Evolutionary conservation across 2,329 filamentous ascomycete genomes (phyloP).

Genomic region (Arthrobotrys megalospora): DNA sequence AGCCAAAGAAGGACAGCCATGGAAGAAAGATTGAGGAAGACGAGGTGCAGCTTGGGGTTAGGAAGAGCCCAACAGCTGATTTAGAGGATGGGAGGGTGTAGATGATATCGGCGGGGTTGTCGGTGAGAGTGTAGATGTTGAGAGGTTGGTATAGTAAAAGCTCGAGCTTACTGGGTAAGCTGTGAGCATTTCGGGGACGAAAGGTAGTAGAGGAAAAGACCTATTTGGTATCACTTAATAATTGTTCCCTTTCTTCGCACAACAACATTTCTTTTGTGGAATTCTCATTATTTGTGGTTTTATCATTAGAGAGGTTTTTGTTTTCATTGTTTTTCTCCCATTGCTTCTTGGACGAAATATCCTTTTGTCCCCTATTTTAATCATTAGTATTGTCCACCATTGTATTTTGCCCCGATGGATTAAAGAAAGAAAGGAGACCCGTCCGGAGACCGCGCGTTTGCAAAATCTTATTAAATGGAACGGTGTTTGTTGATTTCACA

Average conservation of each 20-base stretch:
- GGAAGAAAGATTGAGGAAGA: slow-evolving; percentile 14
- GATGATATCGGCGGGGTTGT: background rate
- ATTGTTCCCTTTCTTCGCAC: background rate
- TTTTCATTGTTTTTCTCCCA: background rate
- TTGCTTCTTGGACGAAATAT: background rate
- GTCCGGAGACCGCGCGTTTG: background rate
- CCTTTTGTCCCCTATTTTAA: slow-evolving; percentile 2
- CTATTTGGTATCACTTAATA: slow-evolving; percentile 1
- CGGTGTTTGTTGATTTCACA: background rate
- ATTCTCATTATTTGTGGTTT: background rate
- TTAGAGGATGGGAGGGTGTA: slow-evolving; percentile 30
- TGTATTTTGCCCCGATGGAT: background rate
- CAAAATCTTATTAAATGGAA: background rate
- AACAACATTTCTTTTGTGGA: background rate
- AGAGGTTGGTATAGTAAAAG: background rate
- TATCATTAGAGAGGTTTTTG: background rate
- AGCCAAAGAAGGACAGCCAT: background rate
- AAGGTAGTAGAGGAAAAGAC: background rate
- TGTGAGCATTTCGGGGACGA: background rate
- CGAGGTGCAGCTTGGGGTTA: slow-evolving; percentile 30
- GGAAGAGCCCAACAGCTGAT: slow-evolving; percentile 26
- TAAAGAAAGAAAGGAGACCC: background rate
- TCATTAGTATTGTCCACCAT: background rate
- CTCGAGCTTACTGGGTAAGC: slow-evolving; percentile 6
- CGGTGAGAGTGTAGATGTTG: background rate